Evolutionary conservation across 1,284 basidiomycete species (phyloP).

Genomic region (Pascua sp.): DNA sequence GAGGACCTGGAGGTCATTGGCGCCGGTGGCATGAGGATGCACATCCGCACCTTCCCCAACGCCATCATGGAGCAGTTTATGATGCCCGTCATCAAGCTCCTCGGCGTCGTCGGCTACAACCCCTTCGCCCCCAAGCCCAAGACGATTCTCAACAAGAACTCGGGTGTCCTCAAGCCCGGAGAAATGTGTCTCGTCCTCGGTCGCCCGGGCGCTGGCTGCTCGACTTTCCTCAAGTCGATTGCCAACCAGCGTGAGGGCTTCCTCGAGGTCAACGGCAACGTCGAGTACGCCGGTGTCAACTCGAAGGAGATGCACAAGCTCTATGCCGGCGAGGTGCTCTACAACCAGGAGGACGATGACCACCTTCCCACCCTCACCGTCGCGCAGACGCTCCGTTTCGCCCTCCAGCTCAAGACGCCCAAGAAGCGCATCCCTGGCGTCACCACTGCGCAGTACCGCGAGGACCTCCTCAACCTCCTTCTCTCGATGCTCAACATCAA

Average conservation of each 20-base stretch:
- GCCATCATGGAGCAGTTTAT: conserved; percentile 52
- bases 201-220: conserved; percentile 51
- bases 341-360: conserved; percentile 67
- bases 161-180: conserved; percentile 68
- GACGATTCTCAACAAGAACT: conserved; percentile 55
- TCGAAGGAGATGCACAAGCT: conserved; percentile 54
- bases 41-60: conserved; percentile 55
- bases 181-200: conserved; percentile 58
- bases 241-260: conserved; percentile 56
- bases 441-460: conserved; percentile 52
- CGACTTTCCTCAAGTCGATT: conserved; percentile 55
- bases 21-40: conserved; percentile 63
- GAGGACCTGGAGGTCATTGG: conserved; percentile 61
- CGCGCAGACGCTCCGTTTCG: conserved; percentile 57
- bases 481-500: conserved; percentile 61
- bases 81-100: conserved; percentile 43
- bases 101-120: conserved; percentile 17
- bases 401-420: conserved; percentile 56
- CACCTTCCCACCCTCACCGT: conserved; percentile 63
- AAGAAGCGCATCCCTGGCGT: conserved; percentile 55
- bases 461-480: conserved; percentile 55
- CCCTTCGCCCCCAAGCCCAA: conserved; percentile 50
- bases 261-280: conserved; percentile 54
- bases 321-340: conserved; percentile 60
- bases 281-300: conserved; percentile 58